These are phyloP conservation scores for Aureobasidium uvarum DNA, from an alignment of 2,329 filamentous ascomycete genomes.

Conservation along the genomic window DNA sequence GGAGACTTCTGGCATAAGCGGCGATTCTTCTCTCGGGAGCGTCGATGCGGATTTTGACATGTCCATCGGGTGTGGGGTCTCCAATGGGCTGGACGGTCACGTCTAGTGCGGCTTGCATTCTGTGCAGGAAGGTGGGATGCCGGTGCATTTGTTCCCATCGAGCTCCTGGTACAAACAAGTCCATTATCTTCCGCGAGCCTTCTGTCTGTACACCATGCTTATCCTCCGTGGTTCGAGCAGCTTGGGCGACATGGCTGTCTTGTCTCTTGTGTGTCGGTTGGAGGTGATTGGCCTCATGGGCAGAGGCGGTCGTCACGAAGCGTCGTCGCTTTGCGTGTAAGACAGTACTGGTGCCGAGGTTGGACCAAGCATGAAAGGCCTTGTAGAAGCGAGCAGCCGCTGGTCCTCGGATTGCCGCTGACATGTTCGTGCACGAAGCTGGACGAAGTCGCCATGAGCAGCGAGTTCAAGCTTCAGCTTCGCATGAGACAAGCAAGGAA, in stretches of 20 bases:
- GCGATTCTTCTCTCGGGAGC: not conserved
- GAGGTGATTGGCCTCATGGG: not conserved
- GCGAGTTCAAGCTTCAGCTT: not conserved
- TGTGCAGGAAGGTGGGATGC: not conserved
- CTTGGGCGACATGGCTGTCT: not conserved
- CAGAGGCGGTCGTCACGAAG: not conserved
- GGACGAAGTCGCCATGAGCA: not conserved
- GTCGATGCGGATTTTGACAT: not conserved
- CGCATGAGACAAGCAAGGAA: not conserved
- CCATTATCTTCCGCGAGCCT: not conserved
- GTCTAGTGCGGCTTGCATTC: not conserved
- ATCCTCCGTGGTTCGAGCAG: not conserved
- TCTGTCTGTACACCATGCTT: not conserved
- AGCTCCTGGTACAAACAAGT: not conserved
- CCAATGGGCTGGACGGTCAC: not conserved
- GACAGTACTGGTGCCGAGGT: not conserved
- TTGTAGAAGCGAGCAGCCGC: conserved; percentile 44
- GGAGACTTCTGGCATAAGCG: not conserved
- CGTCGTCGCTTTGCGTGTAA: conserved; percentile 2
- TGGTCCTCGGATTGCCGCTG: not conserved
- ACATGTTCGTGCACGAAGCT: not conserved
- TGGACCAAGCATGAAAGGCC: conserved; percentile 47
- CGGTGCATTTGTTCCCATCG: not conserved
- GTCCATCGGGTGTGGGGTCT: not conserved
- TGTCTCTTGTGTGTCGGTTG: not conserved